Percentiles rank a stretch among this genome's conserved stretches.
phyloP scores from a whole-genome alignment of 208 protist genomes.

The Leishmania amazonensis region DNA sequence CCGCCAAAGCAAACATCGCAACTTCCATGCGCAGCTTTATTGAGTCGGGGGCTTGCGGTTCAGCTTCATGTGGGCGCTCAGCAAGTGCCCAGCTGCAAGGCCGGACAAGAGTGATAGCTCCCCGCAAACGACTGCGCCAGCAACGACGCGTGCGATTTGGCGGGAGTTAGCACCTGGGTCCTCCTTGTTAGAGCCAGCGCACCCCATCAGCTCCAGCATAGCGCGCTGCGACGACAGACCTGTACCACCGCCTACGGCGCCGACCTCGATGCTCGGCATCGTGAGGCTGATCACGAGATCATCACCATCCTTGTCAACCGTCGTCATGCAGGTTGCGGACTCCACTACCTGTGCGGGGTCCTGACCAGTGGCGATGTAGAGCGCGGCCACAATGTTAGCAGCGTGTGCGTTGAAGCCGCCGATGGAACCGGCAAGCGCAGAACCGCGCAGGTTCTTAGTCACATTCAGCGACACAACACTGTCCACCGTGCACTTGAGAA shows the following conservation, averaged over 20 bases:
- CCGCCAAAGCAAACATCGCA: not conserved
- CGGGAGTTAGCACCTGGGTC: constrained; percentile 91
- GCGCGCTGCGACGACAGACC: constrained; percentile 92
- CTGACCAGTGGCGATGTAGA: constrained; percentile 98
- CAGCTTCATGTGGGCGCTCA: constrained; percentile 93
- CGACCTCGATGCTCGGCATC: constrained; percentile 99
- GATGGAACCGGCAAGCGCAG: constrained; percentile 97
- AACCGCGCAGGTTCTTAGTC: constrained; percentile 97
- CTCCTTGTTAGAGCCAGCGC: constrained; percentile 81
- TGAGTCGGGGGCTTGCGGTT: constrained; percentile 79
- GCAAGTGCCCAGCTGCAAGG: constrained; percentile 88
- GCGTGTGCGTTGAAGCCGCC: constrained; percentile 99
- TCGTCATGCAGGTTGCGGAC: constrained; percentile 96
- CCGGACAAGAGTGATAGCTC: constrained; percentile 97
- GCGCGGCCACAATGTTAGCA: constrained; percentile 97
- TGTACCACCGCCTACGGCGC: constrained; percentile 98
- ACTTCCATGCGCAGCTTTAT: not conserved
- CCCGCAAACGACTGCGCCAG: constrained; percentile 95
- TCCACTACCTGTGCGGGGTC: constrained; percentile 99
- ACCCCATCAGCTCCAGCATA: constrained; percentile 94
- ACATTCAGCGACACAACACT: constrained; percentile 93
- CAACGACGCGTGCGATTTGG: constrained; percentile 93
- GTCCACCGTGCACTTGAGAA: constrained; percentile 96
- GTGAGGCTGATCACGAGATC: constrained; percentile 96
- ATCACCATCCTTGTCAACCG: constrained; percentile 91